Evolutionary conservation across 2,329 filamentous ascomycete genomes (phyloP).

Genomic region (Colletotrichum eremochloae): DNA sequence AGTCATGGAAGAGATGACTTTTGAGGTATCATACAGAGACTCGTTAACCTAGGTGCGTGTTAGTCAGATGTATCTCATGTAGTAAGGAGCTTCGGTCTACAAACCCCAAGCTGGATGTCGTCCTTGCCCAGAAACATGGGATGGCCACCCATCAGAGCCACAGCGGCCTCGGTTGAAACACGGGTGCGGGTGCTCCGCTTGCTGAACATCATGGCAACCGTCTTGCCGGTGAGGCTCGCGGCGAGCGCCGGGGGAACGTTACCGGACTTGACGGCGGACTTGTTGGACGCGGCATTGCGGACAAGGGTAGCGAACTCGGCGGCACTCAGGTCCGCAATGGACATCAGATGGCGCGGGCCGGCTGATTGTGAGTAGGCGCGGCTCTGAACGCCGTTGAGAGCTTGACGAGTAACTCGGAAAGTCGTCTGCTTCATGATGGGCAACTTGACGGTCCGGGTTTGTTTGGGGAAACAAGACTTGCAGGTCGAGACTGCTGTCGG

Average conservation of each 20-base stretch:
- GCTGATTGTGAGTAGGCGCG: slow-evolving; percentile 58
- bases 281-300: slow-evolving; percentile 83
- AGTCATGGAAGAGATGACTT: slow-evolving; percentile 95
- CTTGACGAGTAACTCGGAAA: slow-evolving; percentile 52
- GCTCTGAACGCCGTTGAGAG: slow-evolving; percentile 54
- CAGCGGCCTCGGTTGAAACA: slow-evolving; percentile 92
- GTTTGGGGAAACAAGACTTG: background rate
- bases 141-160: slow-evolving; percentile 89
- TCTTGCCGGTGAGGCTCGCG: slow-evolving; percentile 77
- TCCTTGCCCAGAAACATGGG: slow-evolving; percentile 97
- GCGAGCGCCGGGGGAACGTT: slow-evolving; percentile 70
- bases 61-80: slow-evolving; percentile 1
- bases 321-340: slow-evolving; percentile 86
- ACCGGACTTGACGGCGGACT: slow-evolving; percentile 80
- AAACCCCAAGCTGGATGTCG: slow-evolving; percentile 93
- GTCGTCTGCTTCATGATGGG: slow-evolving; percentile 52
- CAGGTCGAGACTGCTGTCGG: slow-evolving; percentile 17
- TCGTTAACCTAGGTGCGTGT: slow-evolving; percentile 79
- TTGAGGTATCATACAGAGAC: slow-evolving; percentile 90
- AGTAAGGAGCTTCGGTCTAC: slow-evolving; percentile 47
- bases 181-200: slow-evolving; percentile 95
- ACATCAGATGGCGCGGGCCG: slow-evolving; percentile 86
- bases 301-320: slow-evolving; percentile 86
- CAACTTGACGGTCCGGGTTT: slow-evolving; percentile 15
- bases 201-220: slow-evolving; percentile 95